Evolutionary conservation across 2,329 filamentous ascomycete genomes (phyloP).

Genomic region (Penicillium oxalicum): DNA sequence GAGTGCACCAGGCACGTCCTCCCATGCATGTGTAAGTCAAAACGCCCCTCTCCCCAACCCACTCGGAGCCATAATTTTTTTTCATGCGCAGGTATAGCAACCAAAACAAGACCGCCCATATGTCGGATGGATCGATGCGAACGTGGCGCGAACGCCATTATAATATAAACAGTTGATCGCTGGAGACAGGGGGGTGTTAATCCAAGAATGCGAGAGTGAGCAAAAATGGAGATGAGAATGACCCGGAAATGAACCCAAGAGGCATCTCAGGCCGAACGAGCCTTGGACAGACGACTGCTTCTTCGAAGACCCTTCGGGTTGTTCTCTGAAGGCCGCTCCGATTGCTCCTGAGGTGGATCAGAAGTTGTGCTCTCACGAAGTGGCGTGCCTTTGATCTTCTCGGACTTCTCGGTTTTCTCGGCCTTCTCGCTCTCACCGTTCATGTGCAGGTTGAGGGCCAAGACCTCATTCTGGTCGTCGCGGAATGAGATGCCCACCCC

Average conservation of each 20-base stretch:
- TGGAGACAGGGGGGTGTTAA: constrained; percentile 13
- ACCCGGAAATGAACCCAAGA: too few species aligned
- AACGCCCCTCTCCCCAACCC: constrained; percentile 14
- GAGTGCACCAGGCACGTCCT: constrained; percentile 18
- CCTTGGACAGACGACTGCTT: constrained; percentile 17
- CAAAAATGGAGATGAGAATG: background rate
- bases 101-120: constrained; percentile 8
- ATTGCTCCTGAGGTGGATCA: constrained; percentile 5
- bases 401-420: constrained; percentile 1
- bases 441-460: constrained; percentile 31
- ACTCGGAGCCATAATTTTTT: constrained; percentile 3
- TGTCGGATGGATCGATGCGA: constrained; percentile 8
- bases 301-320: constrained; percentile 12
- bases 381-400: background rate
- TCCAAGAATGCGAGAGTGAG: background rate
- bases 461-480: constrained; percentile 35
- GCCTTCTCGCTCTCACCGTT: constrained; percentile 15
- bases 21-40: constrained; percentile 14
- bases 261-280: constrained; percentile 8
- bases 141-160: constrained; percentile 13
- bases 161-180: constrained; percentile 19
- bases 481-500: constrained; percentile 35
- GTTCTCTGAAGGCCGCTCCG: background rate
- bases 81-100: constrained; percentile 10
- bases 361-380: constrained; percentile 1